Base-by-base conservation (phyloP, 1,284 basidiomycete genomes). In the Ganoderma leucocontextum region DNA sequence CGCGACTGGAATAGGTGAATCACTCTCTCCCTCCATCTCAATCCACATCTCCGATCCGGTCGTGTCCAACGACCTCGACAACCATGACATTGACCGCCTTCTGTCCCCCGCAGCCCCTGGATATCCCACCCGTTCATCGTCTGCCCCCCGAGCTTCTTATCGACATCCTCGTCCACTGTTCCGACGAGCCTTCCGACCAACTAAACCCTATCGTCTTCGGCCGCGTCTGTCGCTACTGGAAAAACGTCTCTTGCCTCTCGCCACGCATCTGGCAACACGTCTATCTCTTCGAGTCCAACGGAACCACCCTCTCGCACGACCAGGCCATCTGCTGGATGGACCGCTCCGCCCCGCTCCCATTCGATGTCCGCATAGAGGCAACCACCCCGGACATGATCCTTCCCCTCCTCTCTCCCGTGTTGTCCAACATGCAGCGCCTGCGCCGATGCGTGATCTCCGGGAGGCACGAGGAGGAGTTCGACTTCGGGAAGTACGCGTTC, bases 91-190 rank as follows among this genome's bases (percentile, higher is more conserved):
- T 70, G 63, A n/a, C 63, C 55, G 44, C 64, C 49, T 42, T 47
- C 53, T 15, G 39, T 39, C 57, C 22, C 15, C 47, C 66, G 39
- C 67, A 60, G 29, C 41, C 57, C 22, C 44, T 52, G 38, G 60
- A 42, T 52, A 47, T 60, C 33, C 53, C 72, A 0, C 67, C 74
- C 64, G 75, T 82, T 73, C 60, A 73, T 64, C 49, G 71, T 61
- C 76, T 91, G 63, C 91, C 91, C 0, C 79, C 86, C 13, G 91
- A 93, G 71, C 78, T 93, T 12, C 83, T 93, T 62, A 83, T 88
- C 72, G 84, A 89, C 66, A 86, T 91, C 63, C 91, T 91, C 78
- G 76, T 79, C 4, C 79, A 80, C 42, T 86, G 84, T 73, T 81
- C 75, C 9, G 73, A 77, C 58, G 63, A 63, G 8, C 69, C 82